phyloP scores from a whole-genome alignment of 2,329 filamentous ascomycete genomes.

The Hirsutella minnesotensis region DNA sequence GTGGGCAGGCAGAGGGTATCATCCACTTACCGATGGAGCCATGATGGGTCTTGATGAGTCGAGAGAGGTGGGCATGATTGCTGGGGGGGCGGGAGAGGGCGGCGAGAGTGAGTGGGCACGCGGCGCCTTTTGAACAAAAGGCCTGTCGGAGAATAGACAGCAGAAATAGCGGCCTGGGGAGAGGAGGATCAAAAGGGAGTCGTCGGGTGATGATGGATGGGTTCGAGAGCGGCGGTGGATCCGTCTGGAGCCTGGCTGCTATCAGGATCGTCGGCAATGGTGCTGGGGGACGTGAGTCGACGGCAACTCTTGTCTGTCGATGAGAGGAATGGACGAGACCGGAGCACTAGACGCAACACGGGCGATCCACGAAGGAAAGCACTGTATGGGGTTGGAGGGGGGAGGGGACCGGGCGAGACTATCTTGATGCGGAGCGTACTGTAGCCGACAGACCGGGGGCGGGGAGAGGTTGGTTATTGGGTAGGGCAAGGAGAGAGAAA shows the following conservation, averaged over 20 bases:
- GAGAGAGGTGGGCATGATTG: constrained; percentile 43
- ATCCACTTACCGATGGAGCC: constrained; percentile 45
- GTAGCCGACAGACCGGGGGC: background rate
- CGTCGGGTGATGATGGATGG: no score
- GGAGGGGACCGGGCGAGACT: background rate
- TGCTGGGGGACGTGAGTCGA: background rate
- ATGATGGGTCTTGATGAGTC: constrained; percentile 51
- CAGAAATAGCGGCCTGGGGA: no score
- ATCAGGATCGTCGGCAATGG: background rate
- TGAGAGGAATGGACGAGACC: no score
- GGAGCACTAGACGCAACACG: no score
- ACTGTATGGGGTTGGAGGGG: background rate
- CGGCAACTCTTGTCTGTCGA: background rate
- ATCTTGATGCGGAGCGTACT: background rate
- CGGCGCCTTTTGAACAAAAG: background rate
- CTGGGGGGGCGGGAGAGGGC: constrained; percentile 3
- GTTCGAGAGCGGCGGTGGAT: no score
- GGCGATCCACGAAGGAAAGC: background rate
- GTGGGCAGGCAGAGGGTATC: constrained; percentile 3
- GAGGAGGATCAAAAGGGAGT: no score
- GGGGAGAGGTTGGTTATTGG: background rate
- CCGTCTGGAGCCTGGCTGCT: no score
- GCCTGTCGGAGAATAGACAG: no score
- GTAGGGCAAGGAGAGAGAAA: background rate
- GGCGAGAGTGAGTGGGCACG: background rate